phyloP scores from a whole-genome alignment of 495 filamentous ascomycete genomes.

The Aspergillus incahuasiensis region DNA sequence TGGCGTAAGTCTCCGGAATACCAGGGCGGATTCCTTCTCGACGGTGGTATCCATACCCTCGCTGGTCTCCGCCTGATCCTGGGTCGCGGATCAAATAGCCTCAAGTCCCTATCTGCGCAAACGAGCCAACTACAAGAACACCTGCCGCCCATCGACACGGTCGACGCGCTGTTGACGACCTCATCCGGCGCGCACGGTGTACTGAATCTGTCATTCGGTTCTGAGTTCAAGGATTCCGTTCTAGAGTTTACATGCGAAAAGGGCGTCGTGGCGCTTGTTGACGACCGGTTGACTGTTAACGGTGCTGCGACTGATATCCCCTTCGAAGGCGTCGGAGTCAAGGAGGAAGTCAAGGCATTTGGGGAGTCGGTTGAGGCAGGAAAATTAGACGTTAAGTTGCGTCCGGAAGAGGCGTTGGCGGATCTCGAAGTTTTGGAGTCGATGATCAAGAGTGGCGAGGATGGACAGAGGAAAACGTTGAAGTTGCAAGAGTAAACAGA shows the following conservation, averaged over 20 bases:
- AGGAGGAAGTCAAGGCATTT: slow-evolving; percentile 64
- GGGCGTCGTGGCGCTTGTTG: slow-evolving; percentile 49
- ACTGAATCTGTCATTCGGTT: slow-evolving; percentile 61
- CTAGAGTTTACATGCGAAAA: slow-evolving; percentile 46
- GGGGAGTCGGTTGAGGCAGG: slow-evolving; percentile 46
- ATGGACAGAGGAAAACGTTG: slow-evolving; percentile 42
- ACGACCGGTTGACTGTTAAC: slow-evolving; percentile 52
- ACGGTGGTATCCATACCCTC: slow-evolving; percentile 70
- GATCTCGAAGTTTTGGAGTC: slow-evolving; percentile 68
- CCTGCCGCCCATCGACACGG: slow-evolving; percentile 70
- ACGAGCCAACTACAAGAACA: slow-evolving; percentile 54
- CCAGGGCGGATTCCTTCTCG: slow-evolving; percentile 75
- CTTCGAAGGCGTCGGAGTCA: slow-evolving; percentile 55
- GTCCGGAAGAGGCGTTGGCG: slow-evolving; percentile 60
- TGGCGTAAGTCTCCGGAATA: slow-evolving; percentile 71
- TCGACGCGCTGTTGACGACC: slow-evolving; percentile 60
- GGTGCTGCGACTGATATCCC: slow-evolving; percentile 48
- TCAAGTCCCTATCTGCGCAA: slow-evolving; percentile 52
- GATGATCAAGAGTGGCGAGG: slow-evolving; percentile 58
- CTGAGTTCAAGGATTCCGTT: slow-evolving; percentile 53
- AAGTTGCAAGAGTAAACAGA: slow-evolving; percentile 19
- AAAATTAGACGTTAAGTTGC: slow-evolving; percentile 48
- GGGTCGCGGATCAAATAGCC: slow-evolving; percentile 36
- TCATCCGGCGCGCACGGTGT: slow-evolving; percentile 58
- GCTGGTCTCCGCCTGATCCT: slow-evolving; percentile 60